Conservation (phyloP, 768 basidiomycete genomes). For the Boletus subcaerulescens region DNA sequence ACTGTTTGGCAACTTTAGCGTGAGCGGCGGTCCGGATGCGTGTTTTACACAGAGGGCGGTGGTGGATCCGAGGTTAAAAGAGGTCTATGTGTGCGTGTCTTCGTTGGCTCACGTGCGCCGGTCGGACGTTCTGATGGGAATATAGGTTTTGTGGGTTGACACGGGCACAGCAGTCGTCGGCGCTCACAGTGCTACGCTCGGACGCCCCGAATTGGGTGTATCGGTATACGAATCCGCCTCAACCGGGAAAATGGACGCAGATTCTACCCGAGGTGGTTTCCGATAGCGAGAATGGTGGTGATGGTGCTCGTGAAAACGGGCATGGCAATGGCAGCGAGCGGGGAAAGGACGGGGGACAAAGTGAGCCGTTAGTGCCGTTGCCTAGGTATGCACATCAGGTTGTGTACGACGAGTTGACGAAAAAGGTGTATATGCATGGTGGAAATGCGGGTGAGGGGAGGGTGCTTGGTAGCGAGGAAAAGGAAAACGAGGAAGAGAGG, state of each 20-base stretch:
- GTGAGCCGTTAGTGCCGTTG: conserved; percentile 40
- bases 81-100: conserved; percentile 67
- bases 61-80: conserved; percentile 56
- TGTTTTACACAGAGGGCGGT: conserved; percentile 73
- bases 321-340: not conserved
- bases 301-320: not conserved
- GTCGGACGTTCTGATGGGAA: not conserved
- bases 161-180: conserved; percentile 36
- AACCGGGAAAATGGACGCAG: conserved; percentile 64
- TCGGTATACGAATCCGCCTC: conserved; percentile 47
- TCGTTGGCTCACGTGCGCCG: conserved; percentile 27
- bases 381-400: conserved; percentile 79
- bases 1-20: conserved; percentile 59
- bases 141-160: conserved; percentile 63
- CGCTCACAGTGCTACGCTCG: conserved; percentile 20
- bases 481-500: conserved; percentile 18
- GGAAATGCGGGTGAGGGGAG: conserved; percentile 60
- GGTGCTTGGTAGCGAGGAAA: conserved; percentile 17
- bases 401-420: conserved; percentile 60
- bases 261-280: conserved; percentile 42
- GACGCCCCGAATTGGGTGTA: conserved; percentile 69
- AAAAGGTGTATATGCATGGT: conserved; percentile 67
- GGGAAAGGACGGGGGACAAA: not conserved
- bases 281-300: not conserved
- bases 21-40: conserved; percentile 63